Percentiles rank a stretch among this genome's conserved stretches.
Evolutionary conservation across 2,329 filamentous ascomycete genomes (phyloP).

Genomic region (Lachnellula willkommii): DNA sequence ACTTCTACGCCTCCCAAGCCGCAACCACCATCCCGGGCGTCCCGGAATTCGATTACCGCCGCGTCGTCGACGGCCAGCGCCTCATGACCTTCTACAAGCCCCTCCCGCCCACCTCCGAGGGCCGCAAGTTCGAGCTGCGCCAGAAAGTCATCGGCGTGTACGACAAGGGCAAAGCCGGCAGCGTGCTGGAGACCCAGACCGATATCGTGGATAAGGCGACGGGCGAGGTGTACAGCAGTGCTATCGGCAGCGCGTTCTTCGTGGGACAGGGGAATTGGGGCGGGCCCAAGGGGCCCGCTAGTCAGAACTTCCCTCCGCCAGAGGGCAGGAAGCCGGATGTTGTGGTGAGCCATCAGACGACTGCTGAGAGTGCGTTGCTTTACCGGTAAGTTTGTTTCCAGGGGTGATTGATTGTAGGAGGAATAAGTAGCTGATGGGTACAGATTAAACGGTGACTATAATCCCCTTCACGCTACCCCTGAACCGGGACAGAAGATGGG

Average conservation of each 20-base stretch:
- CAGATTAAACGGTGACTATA: constrained; percentile 88
- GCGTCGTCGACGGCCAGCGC: constrained; percentile 64
- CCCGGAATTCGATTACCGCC: constrained; percentile 57
- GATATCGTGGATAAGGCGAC: constrained; percentile 56
- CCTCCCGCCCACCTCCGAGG: constrained; percentile 55
- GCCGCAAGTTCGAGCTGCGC: constrained; percentile 58
- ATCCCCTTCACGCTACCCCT: constrained; percentile 83
- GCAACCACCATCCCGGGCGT: constrained; percentile 56
- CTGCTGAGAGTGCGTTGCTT: constrained; percentile 64
- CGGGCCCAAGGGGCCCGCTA: constrained; percentile 82
- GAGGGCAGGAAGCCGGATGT: constrained; percentile 65
- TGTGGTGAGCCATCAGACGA: constrained; percentile 65
- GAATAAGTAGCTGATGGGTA: constrained; percentile 32
- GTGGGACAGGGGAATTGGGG: constrained; percentile 74
- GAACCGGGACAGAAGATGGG: constrained; percentile 85
- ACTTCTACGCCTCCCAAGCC: constrained; percentile 59
- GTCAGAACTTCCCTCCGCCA: constrained; percentile 72
- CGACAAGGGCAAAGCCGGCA: constrained; percentile 66
- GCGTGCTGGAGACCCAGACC: constrained; percentile 62
- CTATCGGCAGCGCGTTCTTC: constrained; percentile 58
- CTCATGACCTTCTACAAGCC: constrained; percentile 59
- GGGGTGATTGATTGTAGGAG: not conserved
- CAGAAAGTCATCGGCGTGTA: constrained; percentile 64
- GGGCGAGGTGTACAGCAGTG: constrained; percentile 57
- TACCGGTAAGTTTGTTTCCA: constrained; percentile 49